Evolutionary conservation across 2,329 filamentous ascomycete genomes (phyloP).

Genomic region (Colletotrichum sp.): DNA sequence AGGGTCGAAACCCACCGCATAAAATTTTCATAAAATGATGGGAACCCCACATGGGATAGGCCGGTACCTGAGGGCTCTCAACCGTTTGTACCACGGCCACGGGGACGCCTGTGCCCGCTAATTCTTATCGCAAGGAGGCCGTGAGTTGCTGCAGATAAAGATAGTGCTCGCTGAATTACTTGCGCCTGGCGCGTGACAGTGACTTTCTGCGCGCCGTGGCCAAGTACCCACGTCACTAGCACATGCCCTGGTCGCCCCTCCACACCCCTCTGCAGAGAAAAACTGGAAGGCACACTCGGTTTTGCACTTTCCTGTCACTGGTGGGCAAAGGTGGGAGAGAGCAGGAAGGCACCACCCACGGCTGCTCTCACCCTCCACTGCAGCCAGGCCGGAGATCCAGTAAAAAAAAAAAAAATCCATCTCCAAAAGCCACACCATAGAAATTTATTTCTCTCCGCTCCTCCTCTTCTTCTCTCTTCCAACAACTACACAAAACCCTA

Average conservation of each 20-base stretch:
- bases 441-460: slow-evolving; percentile 47
- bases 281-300: slow-evolving; percentile 9
- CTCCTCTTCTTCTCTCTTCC: slow-evolving; percentile 42
- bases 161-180: neutral
- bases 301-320: neutral
- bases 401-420: slow-evolving; percentile 24
- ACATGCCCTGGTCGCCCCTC: slow-evolving; percentile 7
- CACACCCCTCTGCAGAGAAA: neutral
- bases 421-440: slow-evolving; percentile 25
- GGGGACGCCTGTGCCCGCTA: neutral
- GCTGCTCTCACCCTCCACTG: neutral
- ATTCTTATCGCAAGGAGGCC: neutral
- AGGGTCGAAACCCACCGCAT: neutral
- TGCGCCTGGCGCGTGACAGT: neutral
- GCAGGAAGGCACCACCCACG: neutral
- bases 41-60: neutral
- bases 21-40: slow-evolving; percentile 15
- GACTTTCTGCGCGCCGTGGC: neutral
- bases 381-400: slow-evolving; percentile 16
- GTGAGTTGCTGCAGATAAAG: neutral
- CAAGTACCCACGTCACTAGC: neutral
- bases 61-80: slow-evolving; percentile 11
- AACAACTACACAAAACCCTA: slow-evolving; percentile 54
- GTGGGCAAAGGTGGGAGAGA: neutral
- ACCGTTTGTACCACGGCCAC: slow-evolving; percentile 6